phyloP scores from a whole-genome alignment of 306 rosid species.

The Sicyos edulis region DNA sequence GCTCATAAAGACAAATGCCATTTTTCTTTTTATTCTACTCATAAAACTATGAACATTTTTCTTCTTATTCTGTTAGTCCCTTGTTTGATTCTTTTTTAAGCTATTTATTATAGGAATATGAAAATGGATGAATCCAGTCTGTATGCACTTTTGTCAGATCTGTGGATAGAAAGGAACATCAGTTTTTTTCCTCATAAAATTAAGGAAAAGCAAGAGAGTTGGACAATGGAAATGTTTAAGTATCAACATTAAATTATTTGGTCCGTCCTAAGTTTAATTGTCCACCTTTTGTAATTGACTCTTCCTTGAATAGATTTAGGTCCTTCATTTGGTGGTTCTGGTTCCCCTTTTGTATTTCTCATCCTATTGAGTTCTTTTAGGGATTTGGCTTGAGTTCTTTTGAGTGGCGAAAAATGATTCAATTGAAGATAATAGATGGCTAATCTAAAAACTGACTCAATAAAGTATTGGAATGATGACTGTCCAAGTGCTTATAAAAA shows the following conservation, averaged over 20 bases:
- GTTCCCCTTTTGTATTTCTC: not conserved
- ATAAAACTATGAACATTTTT: not conserved
- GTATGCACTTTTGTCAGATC: not conserved
- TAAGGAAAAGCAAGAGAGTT: not conserved
- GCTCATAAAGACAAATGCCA: too few species aligned
- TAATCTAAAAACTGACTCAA: not conserved
- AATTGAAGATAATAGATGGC: not conserved
- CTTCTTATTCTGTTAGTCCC: slow-evolving; percentile 4
- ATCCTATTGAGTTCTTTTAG: not conserved
- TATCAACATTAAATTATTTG: not conserved
- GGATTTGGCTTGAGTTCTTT: too few species aligned
- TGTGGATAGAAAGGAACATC: not conserved
- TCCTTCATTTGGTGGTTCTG: not conserved
- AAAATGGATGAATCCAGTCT: not conserved
- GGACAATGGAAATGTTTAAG: not conserved
- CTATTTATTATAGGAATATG: not conserved
- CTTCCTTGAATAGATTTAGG: not conserved
- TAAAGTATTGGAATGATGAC: not conserved
- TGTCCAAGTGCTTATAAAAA: not conserved
- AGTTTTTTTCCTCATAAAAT: not conserved
- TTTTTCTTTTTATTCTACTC: not conserved
- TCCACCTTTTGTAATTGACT: not conserved
- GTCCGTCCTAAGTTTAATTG: not conserved
- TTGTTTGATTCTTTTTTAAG: not conserved
- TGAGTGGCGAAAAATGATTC: not conserved